These are phyloP conservation scores for Carex cristatella DNA, from an alignment of 176 grass and related monocot genomes.

Conservation along the genomic window DNA sequence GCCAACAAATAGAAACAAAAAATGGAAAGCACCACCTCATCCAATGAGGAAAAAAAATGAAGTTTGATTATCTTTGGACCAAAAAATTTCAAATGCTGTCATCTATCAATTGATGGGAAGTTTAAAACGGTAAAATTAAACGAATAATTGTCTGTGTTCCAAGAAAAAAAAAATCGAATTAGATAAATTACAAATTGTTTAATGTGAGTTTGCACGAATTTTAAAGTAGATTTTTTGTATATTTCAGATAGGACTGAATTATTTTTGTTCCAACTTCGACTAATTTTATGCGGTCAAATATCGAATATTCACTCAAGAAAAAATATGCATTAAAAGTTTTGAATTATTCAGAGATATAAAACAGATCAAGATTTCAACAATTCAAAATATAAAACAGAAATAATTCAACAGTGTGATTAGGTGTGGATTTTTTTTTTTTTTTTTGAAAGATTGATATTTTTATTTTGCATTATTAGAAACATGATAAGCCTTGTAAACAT, in stretches of 20 bases:
- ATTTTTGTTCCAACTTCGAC: too few relatives aligned
- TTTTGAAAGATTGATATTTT: background rate
- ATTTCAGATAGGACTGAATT: too few relatives aligned
- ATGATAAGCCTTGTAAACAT: background rate
- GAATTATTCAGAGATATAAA: background rate
- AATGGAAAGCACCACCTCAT: background rate
- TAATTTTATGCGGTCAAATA: too few relatives aligned
- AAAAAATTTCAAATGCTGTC: background rate
- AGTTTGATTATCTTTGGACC: background rate
- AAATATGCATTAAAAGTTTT: background rate
- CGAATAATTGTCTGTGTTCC: too few relatives aligned
- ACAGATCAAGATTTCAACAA: background rate
- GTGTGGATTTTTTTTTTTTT: background rate
- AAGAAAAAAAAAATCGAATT: too few relatives aligned
- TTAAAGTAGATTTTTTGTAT: too few relatives aligned
- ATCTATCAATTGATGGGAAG: background rate
- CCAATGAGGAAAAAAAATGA: background rate
- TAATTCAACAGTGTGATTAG: background rate
- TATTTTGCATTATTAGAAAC: background rate
- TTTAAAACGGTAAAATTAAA: background rate
- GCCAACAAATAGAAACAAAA: background rate
- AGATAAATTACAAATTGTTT: too few relatives aligned
- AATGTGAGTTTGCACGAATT: too few relatives aligned
- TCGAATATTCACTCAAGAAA: too few relatives aligned
- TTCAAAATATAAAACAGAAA: background rate